A percentile compares a stretch with the other conserved stretches of the same genome.
Evolutionary conservation across 1,284 basidiomycete species (phyloP).

Genomic region (Cryptococcus maquisensis): DNA sequence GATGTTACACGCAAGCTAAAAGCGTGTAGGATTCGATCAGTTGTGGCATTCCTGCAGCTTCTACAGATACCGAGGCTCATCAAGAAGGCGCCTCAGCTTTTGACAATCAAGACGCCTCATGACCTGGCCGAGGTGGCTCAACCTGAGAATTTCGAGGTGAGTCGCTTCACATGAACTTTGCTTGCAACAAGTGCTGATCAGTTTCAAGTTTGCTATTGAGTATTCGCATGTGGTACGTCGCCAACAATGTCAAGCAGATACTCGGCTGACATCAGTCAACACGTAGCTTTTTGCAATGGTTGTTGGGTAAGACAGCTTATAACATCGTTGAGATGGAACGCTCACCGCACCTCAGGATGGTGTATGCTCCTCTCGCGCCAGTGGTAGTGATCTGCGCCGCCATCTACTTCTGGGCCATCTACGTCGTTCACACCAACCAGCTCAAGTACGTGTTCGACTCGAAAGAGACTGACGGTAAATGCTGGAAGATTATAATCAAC

Average conservation of each 20-base stretch:
- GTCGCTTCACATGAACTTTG: conserved; percentile 1
- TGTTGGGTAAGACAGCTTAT: conserved; percentile 23
- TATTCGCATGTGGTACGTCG: conserved; percentile 31
- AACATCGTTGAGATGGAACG: background rate
- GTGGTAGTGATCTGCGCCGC: conserved; percentile 28
- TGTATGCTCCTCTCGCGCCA: conserved; percentile 36
- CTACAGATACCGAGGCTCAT: conserved; percentile 28
- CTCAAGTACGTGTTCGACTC: conserved; percentile 32
- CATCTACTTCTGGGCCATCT: conserved; percentile 34
- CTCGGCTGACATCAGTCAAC: background rate
- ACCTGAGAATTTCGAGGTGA: conserved; percentile 26
- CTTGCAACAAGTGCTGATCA: background rate
- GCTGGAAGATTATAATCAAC: conserved; percentile 33
- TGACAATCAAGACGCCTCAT: conserved; percentile 11
- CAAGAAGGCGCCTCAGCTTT: conserved; percentile 9
- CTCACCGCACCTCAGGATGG: conserved; percentile 8
- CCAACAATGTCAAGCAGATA: background rate
- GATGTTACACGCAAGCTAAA: background rate
- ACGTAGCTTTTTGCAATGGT: conserved; percentile 30
- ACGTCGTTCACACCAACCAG: conserved; percentile 28
- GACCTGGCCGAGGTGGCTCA: conserved; percentile 18
- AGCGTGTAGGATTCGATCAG: conserved; percentile 20
- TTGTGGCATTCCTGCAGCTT: conserved; percentile 24
- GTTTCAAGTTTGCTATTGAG: conserved; percentile 24
- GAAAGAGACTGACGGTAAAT: conserved; percentile 35